Evolutionary conservation across 2,329 filamentous ascomycete species (phyloP).

Genomic region (Claviceps sp.): DNA sequence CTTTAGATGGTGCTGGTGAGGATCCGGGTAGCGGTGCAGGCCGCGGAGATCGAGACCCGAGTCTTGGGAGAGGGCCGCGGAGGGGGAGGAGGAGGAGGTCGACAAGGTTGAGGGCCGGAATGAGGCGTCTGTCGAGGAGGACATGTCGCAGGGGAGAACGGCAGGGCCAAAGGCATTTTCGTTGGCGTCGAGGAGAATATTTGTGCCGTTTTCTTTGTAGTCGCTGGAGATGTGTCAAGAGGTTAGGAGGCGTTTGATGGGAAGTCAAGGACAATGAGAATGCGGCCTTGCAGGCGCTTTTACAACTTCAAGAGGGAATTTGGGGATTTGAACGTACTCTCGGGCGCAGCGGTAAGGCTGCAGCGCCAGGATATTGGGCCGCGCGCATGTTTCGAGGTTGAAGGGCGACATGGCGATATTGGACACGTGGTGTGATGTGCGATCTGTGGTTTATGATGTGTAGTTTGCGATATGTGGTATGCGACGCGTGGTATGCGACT

Average conservation of each 20-base stretch:
- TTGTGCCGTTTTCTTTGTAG: conserved; percentile 96
- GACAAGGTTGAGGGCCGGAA: conserved; percentile 55
- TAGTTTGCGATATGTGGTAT: no score
- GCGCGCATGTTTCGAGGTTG: conserved; percentile 59
- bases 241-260: conserved; percentile 5
- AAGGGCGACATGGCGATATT: conserved; percentile 44
- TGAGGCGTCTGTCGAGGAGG: conserved; percentile 19
- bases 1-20: conserved; percentile 82
- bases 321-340: conserved; percentile 39
- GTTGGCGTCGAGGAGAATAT: conserved; percentile 46
- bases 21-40: conserved; percentile 90
- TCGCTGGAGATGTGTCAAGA: conserved; percentile 43
- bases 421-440: not conserved
- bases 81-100: conserved; percentile 25
- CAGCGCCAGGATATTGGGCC: conserved; percentile 63
- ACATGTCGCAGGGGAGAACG: no score
- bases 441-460: no score
- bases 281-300: not conserved
- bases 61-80: conserved; percentile 14
- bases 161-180: no score
- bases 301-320: not conserved
- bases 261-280: not conserved
- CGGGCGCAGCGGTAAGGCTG: conserved; percentile 70
- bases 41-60: conserved; percentile 56
- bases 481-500: no score